phyloP scores from a whole-genome alignment of 2,329 filamentous ascomycete genomes.

The Monilinia fructigena region DNA sequence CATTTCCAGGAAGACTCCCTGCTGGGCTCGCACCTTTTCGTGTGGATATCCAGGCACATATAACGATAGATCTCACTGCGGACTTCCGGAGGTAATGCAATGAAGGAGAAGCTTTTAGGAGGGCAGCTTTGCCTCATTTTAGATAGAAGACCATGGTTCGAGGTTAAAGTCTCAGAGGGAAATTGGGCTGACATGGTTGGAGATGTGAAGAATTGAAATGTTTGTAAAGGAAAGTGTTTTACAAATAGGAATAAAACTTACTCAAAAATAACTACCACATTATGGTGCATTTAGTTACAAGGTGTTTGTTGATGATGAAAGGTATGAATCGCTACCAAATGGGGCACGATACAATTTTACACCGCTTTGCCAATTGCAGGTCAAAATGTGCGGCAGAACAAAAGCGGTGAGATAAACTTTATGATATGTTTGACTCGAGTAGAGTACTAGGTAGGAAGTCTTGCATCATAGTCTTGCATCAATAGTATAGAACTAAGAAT shows the following conservation, averaged over 20 bases:
- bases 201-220: background rate
- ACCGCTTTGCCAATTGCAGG: background rate
- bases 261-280: background rate
- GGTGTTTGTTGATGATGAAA: background rate
- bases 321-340: background rate
- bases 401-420: slow-evolving; percentile 6
- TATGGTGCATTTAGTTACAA: background rate
- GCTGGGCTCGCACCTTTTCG: background rate
- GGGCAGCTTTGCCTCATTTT: background rate
- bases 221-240: background rate
- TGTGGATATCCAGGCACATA: background rate
- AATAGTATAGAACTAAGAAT: background rate
- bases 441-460: background rate
- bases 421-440: background rate
- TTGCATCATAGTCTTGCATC: background rate
- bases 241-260: background rate
- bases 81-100: background rate
- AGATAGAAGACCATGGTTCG: background rate
- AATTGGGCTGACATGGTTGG: background rate
- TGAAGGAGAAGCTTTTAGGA: background rate
- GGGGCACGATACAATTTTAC: background rate
- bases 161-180: background rate
- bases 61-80: background rate
- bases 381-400: background rate
- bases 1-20: too few species aligned